Base-by-base conservation (phyloP, 2,329 filamentous ascomycete species). In the Colletotrichum navitas region DNA sequence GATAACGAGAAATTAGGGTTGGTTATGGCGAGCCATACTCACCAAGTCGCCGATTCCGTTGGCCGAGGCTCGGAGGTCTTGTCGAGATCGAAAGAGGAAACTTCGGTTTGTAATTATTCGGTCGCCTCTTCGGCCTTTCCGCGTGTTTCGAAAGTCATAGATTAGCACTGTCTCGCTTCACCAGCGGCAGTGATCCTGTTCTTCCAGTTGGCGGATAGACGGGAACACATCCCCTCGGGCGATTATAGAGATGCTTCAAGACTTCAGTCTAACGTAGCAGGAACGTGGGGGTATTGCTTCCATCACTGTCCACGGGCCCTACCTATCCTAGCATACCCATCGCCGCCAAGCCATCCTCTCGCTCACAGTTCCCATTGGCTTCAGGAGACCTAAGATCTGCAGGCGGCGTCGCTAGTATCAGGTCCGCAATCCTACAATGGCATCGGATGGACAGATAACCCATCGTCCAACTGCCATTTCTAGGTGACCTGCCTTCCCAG, bases 231-330 rank as follows among this genome's bases (percentile, higher is more conserved):
- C 64, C 68, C 56, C 52, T 39, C 7, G 21, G 45, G 69, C 49
- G 34, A 61, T 45, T 39, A 45, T 54, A 52, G 29, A 26, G 55
- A 34, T 32, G 16, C 24, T 45, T 51, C 54, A 49, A 26, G 51
- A 51, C 26, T 52, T 32, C 49, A 47, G 34, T 52, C 36, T 68
- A 56, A 58, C 26, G 58, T 34, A 54, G 21, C 52, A 62, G 43
- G 51, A 47, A 65, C 71, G 71, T 73, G 71, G 71, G 68, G 71
- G 68, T 47, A 45, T 66, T 18, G 51, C 61, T 55, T 59, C 56
- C 67, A 54, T 45, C 36, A 63, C 36, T 29, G 61, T 49, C 26
- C 54, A 60, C 45, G 41, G n/a, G 65, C 39, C 54, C 32, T 11
- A 32, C 60, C 34, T 8, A n/a, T 60, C 56, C 36, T 45, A 32